Evolutionary conservation across 2,329 filamentous ascomycete genomes (phyloP), one percentile per base, ranked within the genome.

Genomic region (Juglanconis oblonga): DNA sequence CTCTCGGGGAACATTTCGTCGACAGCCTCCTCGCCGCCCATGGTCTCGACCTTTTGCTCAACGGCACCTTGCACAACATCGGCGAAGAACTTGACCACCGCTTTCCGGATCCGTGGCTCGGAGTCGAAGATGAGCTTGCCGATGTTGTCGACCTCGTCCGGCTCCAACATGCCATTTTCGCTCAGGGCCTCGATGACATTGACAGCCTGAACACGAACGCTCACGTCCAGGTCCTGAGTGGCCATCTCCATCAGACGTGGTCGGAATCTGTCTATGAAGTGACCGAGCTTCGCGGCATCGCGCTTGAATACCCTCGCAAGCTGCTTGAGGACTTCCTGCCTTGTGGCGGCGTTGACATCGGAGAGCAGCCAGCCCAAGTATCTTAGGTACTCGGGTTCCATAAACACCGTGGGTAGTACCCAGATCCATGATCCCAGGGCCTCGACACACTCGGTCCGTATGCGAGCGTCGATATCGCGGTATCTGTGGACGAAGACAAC

Each of bases 291-390:
- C 70, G 92, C 92, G 56, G 92, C 87, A 65, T 91, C 87, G 61
- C 91, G 87, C 68, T 87, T 88, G 75, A 96, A 94, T 5, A 99
- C 82, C 59, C 85, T 87, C 29, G 85, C 81, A 13, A 99, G 80
- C 72, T 98, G 92, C 68, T 87, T 91, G 47, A 99, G 76, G 2
- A 96, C 92, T 72, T 97, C 92, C n/a, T 88, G 83, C 57, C 95
- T 86, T 29, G 91, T 93, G 8, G 86, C 77, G 1, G 87, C 81
- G 62, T 87, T 82, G 3, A 87, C 83, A 71, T 99, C 95, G 4
- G 93, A 97, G 35, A 99, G 81, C 70, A 97, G 88, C 95, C 95
- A 99, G 55, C 95, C 95, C 5, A 99, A 81, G 69, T 99, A 99
- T 62, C 95, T 88, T 54, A 99, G 79, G 74, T 97, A 97, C 67